Base-by-base conservation (phyloP, 352 stramenopile genomes). In the Pythium aquatile region DNA sequence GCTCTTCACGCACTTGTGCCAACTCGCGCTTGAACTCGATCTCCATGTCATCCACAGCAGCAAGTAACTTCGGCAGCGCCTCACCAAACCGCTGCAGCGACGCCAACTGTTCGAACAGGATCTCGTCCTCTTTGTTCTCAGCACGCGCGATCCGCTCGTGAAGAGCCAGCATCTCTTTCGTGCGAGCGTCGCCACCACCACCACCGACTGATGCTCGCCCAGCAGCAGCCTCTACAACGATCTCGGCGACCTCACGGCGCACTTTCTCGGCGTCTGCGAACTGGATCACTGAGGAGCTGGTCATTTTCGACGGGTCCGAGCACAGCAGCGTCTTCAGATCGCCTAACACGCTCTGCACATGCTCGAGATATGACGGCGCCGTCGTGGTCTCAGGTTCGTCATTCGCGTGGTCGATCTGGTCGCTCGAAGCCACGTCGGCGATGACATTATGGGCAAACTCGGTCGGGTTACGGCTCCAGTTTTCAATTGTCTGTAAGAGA, bases 111-210 rank as follows among this genome's bases (percentile, higher is more conserved):
- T 44, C 72, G 4, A 71, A 48, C 2, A 88, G 40, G 0, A 56
- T 60, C 17, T 86, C 76, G 30, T 88, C 79, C 55, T 88, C 78
- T 39, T 76, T 76, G 54, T 89, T 90, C 29, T 88, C 76, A 29
- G 72, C 63, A 17, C 71, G 76, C 26, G 77, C 70, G 7, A 83
- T 65, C 1, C 68, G 48, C 3, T 84, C 73, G 26, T 80, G 76
- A 2, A 88, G 58, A 30, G 67, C 57, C 9, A 87, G 57, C 3
- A 90, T 35, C 7, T 57, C 53, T 11, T 73, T 9, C 2, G n/a
- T 29, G 8, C 1, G 44, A 8, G 39, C 42, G 5, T 26, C 33
- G 5, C 14, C 28, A 24, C 26, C 48, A 39, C 26, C 13, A 66
- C 55, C 11, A 85, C 20, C 9, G 13, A 3, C 28, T n/a, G 8